Evolutionary conservation across 371 early-diverging fungal species (phyloP), one percentile per base, ranked within the genome.

Genomic region (Rhizopus microsporus): DNA sequence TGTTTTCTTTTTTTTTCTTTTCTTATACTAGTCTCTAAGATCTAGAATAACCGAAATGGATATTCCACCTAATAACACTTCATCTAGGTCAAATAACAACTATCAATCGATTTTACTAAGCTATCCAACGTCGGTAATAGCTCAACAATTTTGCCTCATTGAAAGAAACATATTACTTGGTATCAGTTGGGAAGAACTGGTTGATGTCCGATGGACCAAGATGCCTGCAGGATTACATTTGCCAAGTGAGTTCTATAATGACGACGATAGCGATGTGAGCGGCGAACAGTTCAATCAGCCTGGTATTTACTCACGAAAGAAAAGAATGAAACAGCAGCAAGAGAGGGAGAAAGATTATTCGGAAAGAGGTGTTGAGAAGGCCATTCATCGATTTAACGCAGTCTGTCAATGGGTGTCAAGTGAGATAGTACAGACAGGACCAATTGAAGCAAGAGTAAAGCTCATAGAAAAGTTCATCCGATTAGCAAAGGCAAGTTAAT

Each of bases 341-440:
- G 53, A 49, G n/a, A 43, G 45, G 34, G 49, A 59, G 15, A 51
- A 47, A 5, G 42, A 60, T 5, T 29, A 13, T 1, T 32, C 49
- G 2, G 63, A 68, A 23, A 69, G 80, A 23, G 85, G 80, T 12
- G 80, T 88, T n/a, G 77, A 82, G 43, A 74, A 71, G 33, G 74
- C 82, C 3, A 87, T 88, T 35, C 81, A 86, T 42, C 77, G 88
- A 5, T 89, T 89, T 65, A 87, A 89, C 60, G 60, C 77, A 13
- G 87, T 86, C 1, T 86, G 87, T 56, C 86, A 83, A 40, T 90
- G 90, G 90, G 89, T 88, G 0, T 78, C 86, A 2, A 82, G 86
- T 29, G 88, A 87, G 58, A 84, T 91, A 42, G 73, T 89, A 13
- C 68, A 75, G 40, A 80, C 86, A 7, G 73, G 62, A 1, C 67